Percentiles rank a stretch among this genome's conserved stretches.
Conservation (phyloP, 1,284 basidiomycete genomes). For the Earliella scabrosa region DNA sequence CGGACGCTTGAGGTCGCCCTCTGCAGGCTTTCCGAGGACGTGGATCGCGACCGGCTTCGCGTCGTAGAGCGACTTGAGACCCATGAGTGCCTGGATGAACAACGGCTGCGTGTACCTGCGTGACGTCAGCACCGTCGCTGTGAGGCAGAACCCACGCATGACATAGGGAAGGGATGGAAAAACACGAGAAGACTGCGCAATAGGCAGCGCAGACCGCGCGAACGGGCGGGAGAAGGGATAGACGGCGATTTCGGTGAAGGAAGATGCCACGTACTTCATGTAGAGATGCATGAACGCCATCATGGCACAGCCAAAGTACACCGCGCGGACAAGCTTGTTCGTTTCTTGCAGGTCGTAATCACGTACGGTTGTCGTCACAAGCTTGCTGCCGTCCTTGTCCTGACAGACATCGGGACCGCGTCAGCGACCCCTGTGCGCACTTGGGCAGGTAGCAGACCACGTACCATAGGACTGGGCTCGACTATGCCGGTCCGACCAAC, state of each 20-base stretch:
- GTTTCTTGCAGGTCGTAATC: slow-evolving; percentile 94
- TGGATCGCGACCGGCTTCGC: slow-evolving; percentile 84
- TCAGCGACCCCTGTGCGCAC: neutral
- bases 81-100: slow-evolving; percentile 92
- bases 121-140: slow-evolving; percentile 1
- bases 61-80: slow-evolving; percentile 85
- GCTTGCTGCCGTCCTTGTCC: slow-evolving; percentile 76
- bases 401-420: slow-evolving; percentile 29
- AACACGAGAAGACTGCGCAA: neutral
- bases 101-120: slow-evolving; percentile 84
- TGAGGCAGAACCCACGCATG: neutral
- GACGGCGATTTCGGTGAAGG: neutral
- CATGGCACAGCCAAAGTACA: slow-evolving; percentile 84
- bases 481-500: slow-evolving; percentile 43
- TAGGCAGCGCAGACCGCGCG: neutral
- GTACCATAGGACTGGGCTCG: slow-evolving; percentile 66
- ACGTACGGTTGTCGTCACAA: slow-evolving; percentile 90
- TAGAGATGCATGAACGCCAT: slow-evolving; percentile 91
- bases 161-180: neutral
- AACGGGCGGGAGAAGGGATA: neutral
- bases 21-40: slow-evolving; percentile 75
- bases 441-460: slow-evolving; percentile 17
- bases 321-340: slow-evolving; percentile 83
- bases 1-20: slow-evolving; percentile 89
- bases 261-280: slow-evolving; percentile 50